Base-by-base conservation (phyloP, 306 rosid species). In the Acacia crassicarpa region DNA sequence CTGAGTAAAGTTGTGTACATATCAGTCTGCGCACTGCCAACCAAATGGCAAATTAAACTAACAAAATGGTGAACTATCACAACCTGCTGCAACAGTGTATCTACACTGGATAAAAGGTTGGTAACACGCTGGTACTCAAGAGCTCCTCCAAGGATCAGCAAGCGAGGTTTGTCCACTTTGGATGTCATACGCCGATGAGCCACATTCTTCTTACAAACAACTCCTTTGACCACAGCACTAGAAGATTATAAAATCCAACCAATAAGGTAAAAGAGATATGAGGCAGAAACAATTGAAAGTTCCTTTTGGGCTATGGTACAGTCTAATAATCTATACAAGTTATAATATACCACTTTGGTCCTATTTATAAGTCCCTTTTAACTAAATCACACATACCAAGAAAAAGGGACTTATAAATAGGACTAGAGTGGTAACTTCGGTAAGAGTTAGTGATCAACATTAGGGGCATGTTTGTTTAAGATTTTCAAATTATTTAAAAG, bases 11-110 rank as follows among this genome's bases (percentile, higher is more conserved):
- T 69, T 22, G 4, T 41, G 43, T 27, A 41, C 51, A 72, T 40
- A 80, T 53, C 44, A 43, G 80, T 72, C 32, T 73, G 67, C 20
- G 74, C 44, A 78, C 73, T 65, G 79, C 27, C 77, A 74, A 82
- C 79, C 40, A 58, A 80, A 72, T 53, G 49, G 68, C 51, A 72
- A 59, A 54, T 43, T 43, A 78, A 77, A n/a, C 49, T 54, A 51
- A 44, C 72, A 78, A 90, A 81, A 85, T 75, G 44, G 76, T 19
- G 83, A 77, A 76, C 63, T 68, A 82, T 62, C 74, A 81, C 78
- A 93, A 96, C 99, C 99, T 96, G 99, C 94, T 96, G 99, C 88
- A 93, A 82, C 83, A 96, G 88, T 51, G 99, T 93, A 90, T 93
- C 98, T 75, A 96, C 92, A 91, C 99, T 93, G 16, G 99, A 96